These are phyloP conservation scores for Cymbidium sinense DNA, from an alignment of 106 monocot species.

Conservation along the genomic window DNA sequence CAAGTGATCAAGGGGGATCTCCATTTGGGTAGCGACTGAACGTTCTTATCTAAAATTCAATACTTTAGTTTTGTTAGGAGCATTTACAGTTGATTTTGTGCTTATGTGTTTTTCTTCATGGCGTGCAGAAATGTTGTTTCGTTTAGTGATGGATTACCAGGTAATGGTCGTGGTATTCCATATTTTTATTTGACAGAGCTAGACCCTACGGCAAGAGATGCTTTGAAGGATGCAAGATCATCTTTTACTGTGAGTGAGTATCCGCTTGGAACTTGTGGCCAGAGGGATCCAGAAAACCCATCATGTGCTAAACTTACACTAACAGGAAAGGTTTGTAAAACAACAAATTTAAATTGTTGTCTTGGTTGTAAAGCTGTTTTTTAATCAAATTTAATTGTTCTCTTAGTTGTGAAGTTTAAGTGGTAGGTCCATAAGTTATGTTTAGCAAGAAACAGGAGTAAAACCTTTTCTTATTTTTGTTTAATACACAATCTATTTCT, in stretches of 20 bases:
- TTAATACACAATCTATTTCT: no score
- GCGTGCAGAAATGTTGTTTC: constrained; percentile 81
- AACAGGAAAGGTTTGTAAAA: constrained; percentile 56
- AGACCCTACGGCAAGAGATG: constrained; percentile 79
- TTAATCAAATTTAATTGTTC: neutral
- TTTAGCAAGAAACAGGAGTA: no score
- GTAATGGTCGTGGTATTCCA: constrained; percentile 51
- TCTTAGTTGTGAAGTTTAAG: neutral
- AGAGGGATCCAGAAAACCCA: constrained; percentile 81
- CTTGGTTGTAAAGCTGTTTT: neutral
- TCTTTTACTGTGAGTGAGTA: constrained; percentile 77
- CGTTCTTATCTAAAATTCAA: neutral
- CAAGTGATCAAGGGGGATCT: constrained; percentile 59
- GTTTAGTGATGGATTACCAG: constrained; percentile 84
- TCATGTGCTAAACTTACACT: constrained; percentile 86
- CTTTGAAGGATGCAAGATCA: constrained; percentile 55
- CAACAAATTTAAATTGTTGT: neutral
- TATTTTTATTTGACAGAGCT: constrained; percentile 78
- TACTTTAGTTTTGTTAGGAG: no score
- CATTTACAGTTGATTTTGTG: neutral
- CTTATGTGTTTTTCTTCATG: neutral
- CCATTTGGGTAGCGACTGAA: constrained; percentile 73
- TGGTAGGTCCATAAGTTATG: neutral
- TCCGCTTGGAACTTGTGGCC: constrained; percentile 72
- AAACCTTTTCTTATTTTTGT: no score